Percentiles rank a stretch among this genome's conserved stretches.
phyloP scores from a whole-genome alignment of 2,329 filamentous ascomycete genomes.

The Cercospora nicotianae region DNA sequence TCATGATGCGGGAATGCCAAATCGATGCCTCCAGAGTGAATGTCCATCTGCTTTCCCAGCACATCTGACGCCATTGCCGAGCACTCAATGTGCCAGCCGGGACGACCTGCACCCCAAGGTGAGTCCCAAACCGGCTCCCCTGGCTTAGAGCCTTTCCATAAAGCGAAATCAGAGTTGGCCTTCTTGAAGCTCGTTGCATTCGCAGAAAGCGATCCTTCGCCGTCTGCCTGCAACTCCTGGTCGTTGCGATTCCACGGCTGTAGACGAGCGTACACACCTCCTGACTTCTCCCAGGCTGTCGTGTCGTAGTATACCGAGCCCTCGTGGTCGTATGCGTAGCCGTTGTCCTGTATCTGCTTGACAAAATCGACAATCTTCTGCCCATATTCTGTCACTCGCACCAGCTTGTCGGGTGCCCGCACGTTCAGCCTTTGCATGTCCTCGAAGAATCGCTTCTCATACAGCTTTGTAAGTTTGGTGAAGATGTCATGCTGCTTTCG shows the following conservation, averaged over 20 bases:
- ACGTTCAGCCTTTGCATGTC: constrained; percentile 89
- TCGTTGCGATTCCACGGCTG: constrained; percentile 84
- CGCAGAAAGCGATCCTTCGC: constrained; percentile 75
- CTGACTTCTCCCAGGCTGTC: constrained; percentile 75
- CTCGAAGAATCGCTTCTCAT: constrained; percentile 82
- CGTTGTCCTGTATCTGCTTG: constrained; percentile 76
- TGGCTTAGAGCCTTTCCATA: constrained; percentile 91
- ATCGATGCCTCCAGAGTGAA: constrained; percentile 91
- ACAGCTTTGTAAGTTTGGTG: constrained; percentile 79
- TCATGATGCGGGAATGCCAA: constrained; percentile 90
- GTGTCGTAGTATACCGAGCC: constrained; percentile 97
- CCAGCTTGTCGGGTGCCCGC: constrained; percentile 75
- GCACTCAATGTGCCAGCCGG: constrained; percentile 98
- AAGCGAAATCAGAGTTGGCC: constrained; percentile 77
- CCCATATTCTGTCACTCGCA: constrained; percentile 89
- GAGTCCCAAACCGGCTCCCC: constrained; percentile 90
- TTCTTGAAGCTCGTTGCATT: constrained; percentile 63
- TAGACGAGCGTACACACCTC: constrained; percentile 81
- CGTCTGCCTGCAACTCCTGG: constrained; percentile 79
- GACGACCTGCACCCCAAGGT: constrained; percentile 81
- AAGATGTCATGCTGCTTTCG: constrained; percentile 70
- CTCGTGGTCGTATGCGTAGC: constrained; percentile 69
- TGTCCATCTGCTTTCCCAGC: constrained; percentile 82
- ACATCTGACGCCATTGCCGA: constrained; percentile 90
- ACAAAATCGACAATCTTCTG: constrained; percentile 85